Evolutionary conservation across 2,329 filamentous ascomycete species (phyloP).

Genomic region (Cytospora paraplurivora): DNA sequence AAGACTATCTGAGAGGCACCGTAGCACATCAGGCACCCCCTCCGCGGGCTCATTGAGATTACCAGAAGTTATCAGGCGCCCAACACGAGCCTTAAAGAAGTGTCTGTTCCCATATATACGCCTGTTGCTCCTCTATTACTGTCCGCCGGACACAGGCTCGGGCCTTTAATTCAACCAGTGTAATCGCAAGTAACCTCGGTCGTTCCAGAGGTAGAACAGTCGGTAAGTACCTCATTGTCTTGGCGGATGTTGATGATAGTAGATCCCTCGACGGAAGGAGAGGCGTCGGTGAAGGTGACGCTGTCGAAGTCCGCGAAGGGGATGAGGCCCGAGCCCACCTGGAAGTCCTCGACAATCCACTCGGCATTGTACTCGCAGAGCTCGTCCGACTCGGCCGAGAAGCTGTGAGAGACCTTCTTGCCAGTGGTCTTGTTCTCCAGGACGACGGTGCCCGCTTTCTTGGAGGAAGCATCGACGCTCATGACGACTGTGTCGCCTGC

Average conservation of each 20-base stretch:
- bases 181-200: constrained; percentile 39
- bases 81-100: background rate
- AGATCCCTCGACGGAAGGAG: constrained; percentile 40
- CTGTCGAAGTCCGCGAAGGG: constrained; percentile 48
- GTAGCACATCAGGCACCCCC: background rate
- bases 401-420: constrained; percentile 51
- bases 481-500: constrained; percentile 30
- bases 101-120: background rate
- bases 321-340: constrained; percentile 41
- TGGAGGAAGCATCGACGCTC: constrained; percentile 40
- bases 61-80: background rate
- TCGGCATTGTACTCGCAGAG: constrained; percentile 60
- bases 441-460: constrained; percentile 44
- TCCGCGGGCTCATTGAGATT: background rate
- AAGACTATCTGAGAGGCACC: background rate
- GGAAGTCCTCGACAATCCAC: constrained; percentile 63
- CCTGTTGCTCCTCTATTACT: background rate
- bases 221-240: constrained; percentile 19
- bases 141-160: background rate
- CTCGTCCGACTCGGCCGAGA: constrained; percentile 44
- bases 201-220: constrained; percentile 21
- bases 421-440: constrained; percentile 53
- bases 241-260: constrained; percentile 41
- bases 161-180: constrained; percentile 20
- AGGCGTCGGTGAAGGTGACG: constrained; percentile 44